A percentile compares a stretch with the other conserved stretches of the same genome.
Conservation (phyloP, 2,329 filamentous ascomycete species). For the Sporothrix pallida region DNA sequence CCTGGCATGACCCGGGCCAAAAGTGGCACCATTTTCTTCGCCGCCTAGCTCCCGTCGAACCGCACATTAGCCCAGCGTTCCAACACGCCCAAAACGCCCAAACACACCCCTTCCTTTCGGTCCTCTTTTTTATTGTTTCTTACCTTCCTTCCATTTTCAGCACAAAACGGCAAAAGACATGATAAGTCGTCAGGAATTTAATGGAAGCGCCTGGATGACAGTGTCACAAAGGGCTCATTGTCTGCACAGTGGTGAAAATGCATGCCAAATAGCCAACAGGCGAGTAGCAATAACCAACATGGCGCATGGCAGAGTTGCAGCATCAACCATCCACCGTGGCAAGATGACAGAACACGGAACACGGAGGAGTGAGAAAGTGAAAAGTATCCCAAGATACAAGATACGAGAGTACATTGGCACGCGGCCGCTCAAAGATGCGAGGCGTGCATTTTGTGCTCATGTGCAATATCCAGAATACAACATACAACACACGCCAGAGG, state of each 20-base stretch:
- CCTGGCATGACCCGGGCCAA: slow-evolving; percentile 37
- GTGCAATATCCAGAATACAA: neutral
- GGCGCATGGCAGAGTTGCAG: neutral
- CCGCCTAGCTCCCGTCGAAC: slow-evolving; percentile 32
- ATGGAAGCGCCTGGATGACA: neutral
- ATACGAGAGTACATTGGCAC: neutral
- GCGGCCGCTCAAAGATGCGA: neutral
- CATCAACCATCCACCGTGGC: neutral
- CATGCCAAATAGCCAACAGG: slow-evolving; percentile 1
- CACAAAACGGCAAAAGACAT: neutral
- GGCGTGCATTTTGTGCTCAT: slow-evolving; percentile 7
- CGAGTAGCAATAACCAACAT: too few relatives aligned
- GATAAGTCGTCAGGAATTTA: neutral
- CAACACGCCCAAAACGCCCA: neutral
- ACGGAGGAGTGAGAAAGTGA: neutral
- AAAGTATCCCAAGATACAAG: slow-evolving; percentile 2
- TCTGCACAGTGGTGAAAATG: neutral
- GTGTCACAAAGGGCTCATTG: neutral
- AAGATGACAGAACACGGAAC: neutral
- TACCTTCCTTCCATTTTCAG: neutral
- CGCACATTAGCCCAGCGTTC: slow-evolving; percentile 23
- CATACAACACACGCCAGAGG: too few relatives aligned
- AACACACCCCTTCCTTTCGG: neutral
- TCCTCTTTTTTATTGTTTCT: neutral
- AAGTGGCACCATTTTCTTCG: slow-evolving; percentile 39